Percentiles rank a stretch among this genome's conserved stretches.
Evolutionary conservation across 495 filamentous ascomycete genomes (phyloP).

Genomic region (Entonaema liquescens): DNA sequence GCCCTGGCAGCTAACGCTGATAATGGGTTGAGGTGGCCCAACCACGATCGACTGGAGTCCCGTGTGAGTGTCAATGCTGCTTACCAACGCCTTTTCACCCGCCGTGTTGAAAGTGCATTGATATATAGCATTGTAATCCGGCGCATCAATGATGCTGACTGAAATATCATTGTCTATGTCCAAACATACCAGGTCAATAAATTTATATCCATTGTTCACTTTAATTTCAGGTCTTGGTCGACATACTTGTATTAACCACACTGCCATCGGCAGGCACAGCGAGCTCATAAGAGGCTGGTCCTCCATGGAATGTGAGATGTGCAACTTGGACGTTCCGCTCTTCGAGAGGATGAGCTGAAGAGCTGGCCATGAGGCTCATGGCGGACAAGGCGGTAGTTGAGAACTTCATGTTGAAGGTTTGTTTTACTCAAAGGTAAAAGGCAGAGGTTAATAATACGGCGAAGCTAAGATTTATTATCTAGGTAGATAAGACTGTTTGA

Average conservation of each 20-base stretch:
- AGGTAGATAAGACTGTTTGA: not conserved
- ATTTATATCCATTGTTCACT: not conserved
- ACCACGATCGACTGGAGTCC: slow-evolving; percentile 40
- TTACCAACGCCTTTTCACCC: slow-evolving; percentile 31
- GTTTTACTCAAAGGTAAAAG: not conserved
- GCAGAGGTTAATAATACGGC: not conserved
- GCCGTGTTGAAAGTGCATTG: slow-evolving; percentile 43
- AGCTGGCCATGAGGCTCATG: slow-evolving; percentile 33
- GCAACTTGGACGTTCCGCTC: slow-evolving; percentile 19
- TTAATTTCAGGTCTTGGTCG: not conserved
- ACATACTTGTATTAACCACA: slow-evolving; percentile 29
- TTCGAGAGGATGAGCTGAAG: slow-evolving; percentile 26
- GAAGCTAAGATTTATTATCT: not conserved
- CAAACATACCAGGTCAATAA: slow-evolving; percentile 1
- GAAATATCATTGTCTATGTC: slow-evolving; percentile 37
- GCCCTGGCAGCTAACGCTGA: slow-evolving; percentile 42
- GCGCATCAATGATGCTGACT: slow-evolving; percentile 41
- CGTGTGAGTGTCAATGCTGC: slow-evolving; percentile 32
- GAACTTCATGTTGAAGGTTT: slow-evolving; percentile 35
- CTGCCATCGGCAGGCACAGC: slow-evolving; percentile 33
- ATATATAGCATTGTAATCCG: slow-evolving; percentile 35
- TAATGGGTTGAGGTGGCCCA: slow-evolving; percentile 44
- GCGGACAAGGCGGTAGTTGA: slow-evolving; percentile 17
- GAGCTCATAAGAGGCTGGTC: slow-evolving; percentile 41
- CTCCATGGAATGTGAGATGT: slow-evolving; percentile 40